A percentile compares a stretch with the other conserved stretches of the same genome.
These are phyloP conservation scores for Starmerella ratchasimensis DNA, from an alignment of 805 yeast species.

Conservation along the genomic window DNA sequence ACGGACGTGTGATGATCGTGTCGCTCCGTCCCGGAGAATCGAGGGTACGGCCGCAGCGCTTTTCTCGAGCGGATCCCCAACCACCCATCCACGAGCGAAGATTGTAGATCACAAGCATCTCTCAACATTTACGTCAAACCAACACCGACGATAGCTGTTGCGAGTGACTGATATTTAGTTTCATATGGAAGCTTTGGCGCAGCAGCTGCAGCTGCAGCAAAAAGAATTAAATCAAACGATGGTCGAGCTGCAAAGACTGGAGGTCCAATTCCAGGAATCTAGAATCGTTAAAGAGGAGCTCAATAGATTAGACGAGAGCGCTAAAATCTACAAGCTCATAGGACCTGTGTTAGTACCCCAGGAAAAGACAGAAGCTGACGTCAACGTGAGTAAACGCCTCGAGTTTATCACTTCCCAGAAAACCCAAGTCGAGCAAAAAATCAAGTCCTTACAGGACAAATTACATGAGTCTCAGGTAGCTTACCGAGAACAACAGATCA, in stretches of 20 bases:
- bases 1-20: no score
- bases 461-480: conserved; percentile 34
- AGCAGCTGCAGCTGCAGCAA: conserved; percentile 18
- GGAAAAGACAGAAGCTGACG: conserved; percentile 64
- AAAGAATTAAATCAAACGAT: conserved; percentile 37
- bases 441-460: conserved; percentile 40
- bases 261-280: conserved; percentile 89
- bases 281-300: conserved; percentile 79
- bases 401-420: conserved; percentile 79
- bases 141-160: no score
- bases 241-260: conserved; percentile 68
- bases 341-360: conserved; percentile 91
- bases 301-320: conserved; percentile 44
- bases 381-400: conserved; percentile 76
- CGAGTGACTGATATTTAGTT: no score
- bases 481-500: conserved; percentile 17
- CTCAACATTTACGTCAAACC: no score
- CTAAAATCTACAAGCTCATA: conserved; percentile 74
- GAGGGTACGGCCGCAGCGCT: neutral
- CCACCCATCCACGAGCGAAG: no score
- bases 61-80: no score
- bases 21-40: neutral
- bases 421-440: conserved; percentile 55
- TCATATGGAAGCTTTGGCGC: conserved; percentile 16
- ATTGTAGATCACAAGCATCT: no score